A percentile compares a stretch with the other conserved stretches of the same genome.
Evolutionary conservation across 306 rosid species (phyloP).

Genomic region (Hylodesmum podocarpum): DNA sequence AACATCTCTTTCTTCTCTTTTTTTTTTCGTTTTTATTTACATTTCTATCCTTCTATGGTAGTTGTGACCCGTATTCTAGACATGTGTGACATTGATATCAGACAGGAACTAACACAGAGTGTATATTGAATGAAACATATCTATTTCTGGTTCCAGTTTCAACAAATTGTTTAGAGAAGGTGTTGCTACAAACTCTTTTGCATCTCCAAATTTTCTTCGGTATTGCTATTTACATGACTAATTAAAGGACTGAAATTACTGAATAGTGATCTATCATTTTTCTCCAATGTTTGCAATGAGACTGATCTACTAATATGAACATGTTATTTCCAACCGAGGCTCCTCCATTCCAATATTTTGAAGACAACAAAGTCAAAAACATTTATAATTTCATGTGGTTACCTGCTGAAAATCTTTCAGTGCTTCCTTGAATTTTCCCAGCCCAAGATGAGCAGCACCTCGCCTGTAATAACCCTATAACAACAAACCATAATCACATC

Average conservation of each 20-base stretch:
- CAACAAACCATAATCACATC: slow-evolving; percentile 38
- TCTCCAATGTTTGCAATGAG: not conserved
- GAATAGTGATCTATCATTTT: not conserved
- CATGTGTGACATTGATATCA: not conserved
- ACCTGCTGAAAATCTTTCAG: slow-evolving; percentile 98
- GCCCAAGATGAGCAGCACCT: slow-evolving; percentile 88
- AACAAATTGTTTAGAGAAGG: not conserved
- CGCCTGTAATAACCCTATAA: slow-evolving; percentile 93
- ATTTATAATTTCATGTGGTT: slow-evolving; percentile 10
- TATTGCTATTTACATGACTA: not conserved
- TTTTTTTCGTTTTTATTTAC: too few species aligned
- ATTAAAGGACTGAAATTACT: not conserved
- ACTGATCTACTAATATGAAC: not conserved
- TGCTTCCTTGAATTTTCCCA: slow-evolving; percentile 97
- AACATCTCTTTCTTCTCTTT: not conserved
- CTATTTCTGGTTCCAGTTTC: not conserved
- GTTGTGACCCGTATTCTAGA: not conserved
- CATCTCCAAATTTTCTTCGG: not conserved
- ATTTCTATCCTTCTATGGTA: not conserved
- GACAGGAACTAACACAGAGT: not conserved
- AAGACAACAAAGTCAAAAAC: not conserved
- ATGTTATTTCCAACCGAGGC: slow-evolving; percentile 4
- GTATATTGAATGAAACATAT: not conserved
- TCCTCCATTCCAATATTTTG: not conserved
- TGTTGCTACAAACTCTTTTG: not conserved